Percentiles rank a stretch among this genome's conserved stretches.
These are phyloP conservation scores for Grosmannia serpens DNA, from an alignment of 2,329 filamentous ascomycete genomes.

Conservation along the genomic window DNA sequence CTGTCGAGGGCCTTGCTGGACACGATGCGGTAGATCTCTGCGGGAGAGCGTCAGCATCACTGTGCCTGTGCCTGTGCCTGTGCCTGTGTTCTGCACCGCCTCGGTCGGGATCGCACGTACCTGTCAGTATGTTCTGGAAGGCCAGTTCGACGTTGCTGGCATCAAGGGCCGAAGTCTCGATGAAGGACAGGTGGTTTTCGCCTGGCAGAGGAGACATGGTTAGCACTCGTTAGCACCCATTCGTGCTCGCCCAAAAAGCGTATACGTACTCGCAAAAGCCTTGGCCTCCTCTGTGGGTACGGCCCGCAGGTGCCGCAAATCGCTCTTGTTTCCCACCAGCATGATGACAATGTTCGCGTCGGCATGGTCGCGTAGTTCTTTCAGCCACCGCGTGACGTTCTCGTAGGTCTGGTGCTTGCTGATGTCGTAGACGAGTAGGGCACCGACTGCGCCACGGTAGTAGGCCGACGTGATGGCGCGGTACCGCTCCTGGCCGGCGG, in stretches of 20 bases:
- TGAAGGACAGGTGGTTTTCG: constrained; percentile 97
- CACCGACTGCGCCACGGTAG: constrained; percentile 94
- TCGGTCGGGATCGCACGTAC: constrained; percentile 38
- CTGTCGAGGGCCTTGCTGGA: constrained; percentile 94
- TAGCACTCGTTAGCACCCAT: background rate
- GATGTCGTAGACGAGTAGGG: constrained; percentile 97
- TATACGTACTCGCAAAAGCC: constrained; percentile 74
- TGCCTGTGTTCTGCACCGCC: background rate
- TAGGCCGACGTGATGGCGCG: constrained; percentile 98
- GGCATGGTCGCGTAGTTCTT: constrained; percentile 94
- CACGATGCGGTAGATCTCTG: constrained; percentile 99
- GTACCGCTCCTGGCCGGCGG: constrained; percentile 96
- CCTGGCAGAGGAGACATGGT: constrained; percentile 36
- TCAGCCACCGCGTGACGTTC: constrained; percentile 97
- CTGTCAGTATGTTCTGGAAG: constrained; percentile 98
- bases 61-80: background rate
- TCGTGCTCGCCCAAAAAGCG: too few species aligned
- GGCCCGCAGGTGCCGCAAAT: constrained; percentile 95
- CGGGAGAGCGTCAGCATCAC: background rate
- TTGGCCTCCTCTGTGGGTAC: constrained; percentile 98
- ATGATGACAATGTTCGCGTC: constrained; percentile 99
- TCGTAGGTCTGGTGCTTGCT: constrained; percentile 99
- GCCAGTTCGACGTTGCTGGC: constrained; percentile 98
- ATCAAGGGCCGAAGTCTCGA: constrained; percentile 96
- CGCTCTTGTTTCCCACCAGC: constrained; percentile 99